Conservation (phyloP, 2,329 filamentous ascomycete species). For the Apiospora malaysiana region DNA sequence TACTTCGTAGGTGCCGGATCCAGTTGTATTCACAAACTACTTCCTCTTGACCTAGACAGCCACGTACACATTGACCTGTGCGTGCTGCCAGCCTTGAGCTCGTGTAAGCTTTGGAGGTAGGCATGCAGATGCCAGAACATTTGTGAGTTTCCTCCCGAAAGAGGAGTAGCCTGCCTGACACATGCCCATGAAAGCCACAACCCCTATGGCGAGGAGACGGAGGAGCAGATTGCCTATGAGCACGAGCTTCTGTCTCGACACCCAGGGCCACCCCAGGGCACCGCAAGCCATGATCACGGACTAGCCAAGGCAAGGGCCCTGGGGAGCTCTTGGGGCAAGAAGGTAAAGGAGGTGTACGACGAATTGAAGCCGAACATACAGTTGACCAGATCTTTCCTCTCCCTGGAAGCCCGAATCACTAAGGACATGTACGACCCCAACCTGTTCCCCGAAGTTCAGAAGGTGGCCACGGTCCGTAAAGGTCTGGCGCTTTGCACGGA, state of each 20-base stretch:
- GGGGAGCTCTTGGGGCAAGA: background rate
- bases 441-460: background rate
- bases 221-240: slow-evolving; percentile 1
- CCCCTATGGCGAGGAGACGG: background rate
- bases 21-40: background rate
- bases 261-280: background rate
- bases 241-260: background rate
- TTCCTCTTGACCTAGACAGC: background rate
- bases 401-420: background rate
- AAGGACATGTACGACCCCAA: background rate
- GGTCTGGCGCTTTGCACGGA: slow-evolving; percentile 1
- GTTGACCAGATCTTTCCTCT: slow-evolving; percentile 1
- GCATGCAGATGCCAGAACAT: background rate
- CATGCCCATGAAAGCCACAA: background rate
- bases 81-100: no score
- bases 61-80: background rate
- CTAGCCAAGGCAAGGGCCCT: background rate
- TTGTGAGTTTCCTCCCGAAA: background rate
- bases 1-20: background rate
- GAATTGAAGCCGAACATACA: background rate
- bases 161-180: background rate
- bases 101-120: background rate
- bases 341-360: background rate
- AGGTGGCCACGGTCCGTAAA: background rate
- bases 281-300: background rate